A percentile compares a stretch with the other conserved stretches of the same genome.
Conservation (phyloP, 1,139 yeast species). For the Yamadazyma atlantica region DNA sequence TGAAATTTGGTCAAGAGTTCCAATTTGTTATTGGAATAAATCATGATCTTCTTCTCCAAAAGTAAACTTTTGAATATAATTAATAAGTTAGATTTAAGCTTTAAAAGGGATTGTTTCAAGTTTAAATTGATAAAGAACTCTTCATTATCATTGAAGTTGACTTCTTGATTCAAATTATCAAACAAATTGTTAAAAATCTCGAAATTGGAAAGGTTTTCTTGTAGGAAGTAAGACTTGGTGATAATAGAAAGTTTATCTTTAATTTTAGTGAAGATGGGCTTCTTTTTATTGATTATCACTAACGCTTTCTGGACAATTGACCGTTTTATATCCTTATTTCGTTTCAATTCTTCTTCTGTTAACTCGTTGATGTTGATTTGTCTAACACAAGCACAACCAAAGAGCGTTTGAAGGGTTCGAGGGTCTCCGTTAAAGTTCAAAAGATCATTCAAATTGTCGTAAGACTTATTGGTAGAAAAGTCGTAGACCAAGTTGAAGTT, state of each 20-base stretch:
- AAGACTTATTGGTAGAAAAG: conserved; percentile 47
- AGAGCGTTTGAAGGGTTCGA: conserved; percentile 63
- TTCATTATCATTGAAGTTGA: conserved; percentile 32
- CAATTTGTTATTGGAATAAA: conserved; percentile 75
- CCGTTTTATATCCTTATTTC: conserved; percentile 68
- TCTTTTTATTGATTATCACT: conserved; percentile 74
- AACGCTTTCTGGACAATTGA: conserved; percentile 91
- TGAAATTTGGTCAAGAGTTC: conserved; percentile 79
- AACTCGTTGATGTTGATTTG: conserved; percentile 72
- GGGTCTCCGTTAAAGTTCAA: conserved; percentile 46
- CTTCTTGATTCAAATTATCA: conserved; percentile 58
- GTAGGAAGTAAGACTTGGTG: conserved; percentile 82
- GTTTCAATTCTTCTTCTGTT: conserved; percentile 40
- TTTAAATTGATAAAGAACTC: conserved; percentile 73
- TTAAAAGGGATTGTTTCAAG: conserved; percentile 61
- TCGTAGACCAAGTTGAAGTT: conserved; percentile 86
- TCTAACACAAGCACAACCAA: conserved; percentile 92
- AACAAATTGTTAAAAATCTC: conserved; percentile 67
- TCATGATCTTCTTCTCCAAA: conserved; percentile 66
- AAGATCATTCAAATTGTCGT: conserved; percentile 44
- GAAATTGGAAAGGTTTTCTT: conserved; percentile 71
- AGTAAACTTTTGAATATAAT: conserved; percentile 73
- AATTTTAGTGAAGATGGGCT: conserved; percentile 85
- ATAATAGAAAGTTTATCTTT: conserved; percentile 88
- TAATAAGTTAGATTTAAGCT: conserved; percentile 61